Evolutionary conservation across 106 monocot species (phyloP).

Genomic region (Dendrobium huoshanense): DNA sequence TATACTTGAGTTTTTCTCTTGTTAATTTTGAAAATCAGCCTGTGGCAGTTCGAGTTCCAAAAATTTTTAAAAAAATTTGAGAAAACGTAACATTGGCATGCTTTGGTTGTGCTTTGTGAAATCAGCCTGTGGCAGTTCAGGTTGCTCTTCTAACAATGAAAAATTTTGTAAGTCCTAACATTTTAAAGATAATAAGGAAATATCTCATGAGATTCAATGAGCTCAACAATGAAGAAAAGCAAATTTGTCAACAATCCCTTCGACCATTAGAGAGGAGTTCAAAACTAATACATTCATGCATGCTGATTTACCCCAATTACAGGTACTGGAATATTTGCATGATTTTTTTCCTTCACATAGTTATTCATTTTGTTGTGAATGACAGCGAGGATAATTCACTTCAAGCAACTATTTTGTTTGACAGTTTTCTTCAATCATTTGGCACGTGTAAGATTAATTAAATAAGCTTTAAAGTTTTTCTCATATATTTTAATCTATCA

Average conservation of each 20-base stretch:
- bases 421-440: neutral
- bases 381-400: no score
- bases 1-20: no score
- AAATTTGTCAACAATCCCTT: constrained; percentile 79
- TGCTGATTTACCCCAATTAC: constrained; percentile 77
- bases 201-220: constrained; percentile 66
- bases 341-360: neutral
- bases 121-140: no score
- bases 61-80: no score
- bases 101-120: no score
- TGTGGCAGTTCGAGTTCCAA: no score
- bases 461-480: neutral
- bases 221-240: constrained; percentile 49
- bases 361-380: neutral
- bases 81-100: no score
- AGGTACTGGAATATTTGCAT: constrained; percentile 19
- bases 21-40: no score
- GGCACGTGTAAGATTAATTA: neutral
- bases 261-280: constrained; percentile 78
- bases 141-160: no score
- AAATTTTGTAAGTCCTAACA: no score
- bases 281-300: constrained; percentile 98
- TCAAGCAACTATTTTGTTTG: neutral
- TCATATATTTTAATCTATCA: no score
- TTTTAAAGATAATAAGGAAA: constrained; percentile 45